Percentiles rank a stretch among this genome's conserved stretches.
These are phyloP conservation scores for Phytophthora tentaculata DNA, from an alignment of 352 stramenopile genomes.

Conservation along the genomic window DNA sequence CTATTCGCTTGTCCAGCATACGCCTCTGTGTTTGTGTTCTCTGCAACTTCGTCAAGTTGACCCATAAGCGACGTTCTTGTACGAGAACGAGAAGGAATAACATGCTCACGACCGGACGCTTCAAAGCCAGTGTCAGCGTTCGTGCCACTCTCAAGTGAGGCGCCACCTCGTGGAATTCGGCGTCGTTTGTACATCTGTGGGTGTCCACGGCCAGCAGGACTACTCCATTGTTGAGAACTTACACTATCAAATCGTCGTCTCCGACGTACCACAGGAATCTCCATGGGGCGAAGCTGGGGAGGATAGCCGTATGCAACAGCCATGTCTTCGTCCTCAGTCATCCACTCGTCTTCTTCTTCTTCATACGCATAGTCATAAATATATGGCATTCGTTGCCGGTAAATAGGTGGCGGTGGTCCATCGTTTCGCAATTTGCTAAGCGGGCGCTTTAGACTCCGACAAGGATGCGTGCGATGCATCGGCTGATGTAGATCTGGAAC, in stretches of 20 bases:
- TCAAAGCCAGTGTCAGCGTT: constrained; percentile 14
- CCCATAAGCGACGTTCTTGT: constrained; percentile 9
- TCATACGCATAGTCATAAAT: constrained; percentile 47
- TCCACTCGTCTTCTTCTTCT: constrained; percentile 43
- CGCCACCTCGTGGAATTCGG: constrained; percentile 19
- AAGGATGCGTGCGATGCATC: constrained; percentile 15
- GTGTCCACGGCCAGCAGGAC: constrained; percentile 15
- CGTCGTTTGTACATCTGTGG: constrained; percentile 37
- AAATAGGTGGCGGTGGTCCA: constrained; percentile 31
- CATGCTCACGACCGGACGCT: constrained; percentile 1
- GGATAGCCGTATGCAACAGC: constrained; percentile 29
- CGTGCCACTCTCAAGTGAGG: constrained; percentile 15
- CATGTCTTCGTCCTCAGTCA: constrained; percentile 42
- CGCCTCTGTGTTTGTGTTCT: constrained; percentile 1
- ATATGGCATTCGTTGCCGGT: constrained; percentile 37
- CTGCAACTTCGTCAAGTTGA: constrained; percentile 25
- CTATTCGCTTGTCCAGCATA: constrained; percentile 10
- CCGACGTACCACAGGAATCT: constrained; percentile 29
- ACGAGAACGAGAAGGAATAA: constrained; percentile 7
- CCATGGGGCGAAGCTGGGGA: constrained; percentile 18
- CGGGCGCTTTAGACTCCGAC: constrained; percentile 34
- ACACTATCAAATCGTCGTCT: constrained; percentile 34
- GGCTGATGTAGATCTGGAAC: constrained; percentile 17
- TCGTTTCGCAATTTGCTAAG: constrained; percentile 29
- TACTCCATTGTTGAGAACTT: constrained; percentile 28